A percentile compares a stretch with the other conserved stretches of the same genome.
Conservation (phyloP, 768 basidiomycete genomes). For the Suillus clintonianus region DNA sequence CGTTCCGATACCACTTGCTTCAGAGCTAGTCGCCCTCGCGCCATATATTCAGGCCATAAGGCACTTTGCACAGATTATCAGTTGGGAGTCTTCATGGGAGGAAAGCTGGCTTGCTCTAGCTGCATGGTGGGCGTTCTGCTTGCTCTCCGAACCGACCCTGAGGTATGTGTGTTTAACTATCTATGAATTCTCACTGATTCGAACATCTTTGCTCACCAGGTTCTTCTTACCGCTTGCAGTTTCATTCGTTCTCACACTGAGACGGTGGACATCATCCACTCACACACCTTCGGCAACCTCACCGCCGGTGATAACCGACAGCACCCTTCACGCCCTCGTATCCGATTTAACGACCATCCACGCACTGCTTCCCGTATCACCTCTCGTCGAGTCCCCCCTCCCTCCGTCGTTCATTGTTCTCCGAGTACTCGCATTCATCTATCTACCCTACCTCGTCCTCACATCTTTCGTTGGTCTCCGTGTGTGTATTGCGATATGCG, state of each 20-base stretch:
- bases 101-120: constrained; percentile 69
- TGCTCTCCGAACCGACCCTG: constrained; percentile 54
- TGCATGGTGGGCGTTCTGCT: constrained; percentile 76
- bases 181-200: constrained; percentile 9
- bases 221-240: constrained; percentile 59
- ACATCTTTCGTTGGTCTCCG: constrained; percentile 64
- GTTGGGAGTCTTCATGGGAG: constrained; percentile 60
- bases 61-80: constrained; percentile 47
- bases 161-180: constrained; percentile 37
- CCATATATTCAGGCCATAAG: constrained; percentile 51
- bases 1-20: constrained; percentile 63
- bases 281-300: constrained; percentile 15
- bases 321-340: constrained; percentile 52
- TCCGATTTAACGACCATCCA: constrained; percentile 69
- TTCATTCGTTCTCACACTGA: constrained; percentile 39
- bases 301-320: constrained; percentile 58
- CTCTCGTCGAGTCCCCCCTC: constrained; percentile 30
- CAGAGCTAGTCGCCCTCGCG: constrained; percentile 61
- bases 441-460: constrained; percentile 66
- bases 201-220: constrained; percentile 33
- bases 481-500: constrained; percentile 58
- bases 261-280: constrained; percentile 24
- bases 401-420: constrained; percentile 40
- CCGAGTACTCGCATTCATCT: constrained; percentile 58
- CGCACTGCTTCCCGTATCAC: constrained; percentile 49